Evolutionary conservation across 2,329 filamentous ascomycete genomes (phyloP), one percentile per base, ranked within the genome.

Genomic region (Neofusicoccum ribis): DNA sequence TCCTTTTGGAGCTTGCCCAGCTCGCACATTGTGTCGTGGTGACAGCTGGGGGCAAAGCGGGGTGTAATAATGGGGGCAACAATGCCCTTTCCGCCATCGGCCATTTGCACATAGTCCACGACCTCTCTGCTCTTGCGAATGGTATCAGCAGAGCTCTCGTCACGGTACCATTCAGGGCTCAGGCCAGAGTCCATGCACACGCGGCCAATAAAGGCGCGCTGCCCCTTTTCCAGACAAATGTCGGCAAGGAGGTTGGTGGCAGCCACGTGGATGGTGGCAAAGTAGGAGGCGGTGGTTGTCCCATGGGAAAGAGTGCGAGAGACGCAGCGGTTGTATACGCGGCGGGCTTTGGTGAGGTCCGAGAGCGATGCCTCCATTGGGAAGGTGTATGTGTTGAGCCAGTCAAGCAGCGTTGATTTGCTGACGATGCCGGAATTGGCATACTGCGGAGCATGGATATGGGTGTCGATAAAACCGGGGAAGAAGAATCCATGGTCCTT

Each of bases 201-300:
- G 46, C 95, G 85, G 37, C 95, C 95, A 46, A 99, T 86, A 69
- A 98, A 91, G 6, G 95, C 95, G 62, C 95, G 85, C 79, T 99
- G 95, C 50, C 95, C 95, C 31, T 86, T 81, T 0, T 80, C 75
- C n/a, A 91, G 83, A 73, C 94, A 97, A 17, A 97, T 86, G 68
- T 92, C 88, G 0, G 93, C 91, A 5, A 99, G 88, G 7, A 97
- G 85, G 74, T 97, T 97, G n/a, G 95, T 99, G 1, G 93, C 88
- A 0, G 86, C 83, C 1, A 96, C 91, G 75, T 96, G 89, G 68
- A 92, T 88, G 31, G 95, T 98, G 66, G 94, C 94, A 77, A 91
- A 98, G 83, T 98, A 98, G n/a, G 92, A 87, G 5, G 93, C 93
- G 11, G 91, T 95, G 0, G 95, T 99, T 9, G 95, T 99, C 68